A percentile compares a stretch with the other conserved stretches of the same genome.
Conservation (phyloP, 2,329 filamentous ascomycete species). For the Colletotrichum sp. region DNA sequence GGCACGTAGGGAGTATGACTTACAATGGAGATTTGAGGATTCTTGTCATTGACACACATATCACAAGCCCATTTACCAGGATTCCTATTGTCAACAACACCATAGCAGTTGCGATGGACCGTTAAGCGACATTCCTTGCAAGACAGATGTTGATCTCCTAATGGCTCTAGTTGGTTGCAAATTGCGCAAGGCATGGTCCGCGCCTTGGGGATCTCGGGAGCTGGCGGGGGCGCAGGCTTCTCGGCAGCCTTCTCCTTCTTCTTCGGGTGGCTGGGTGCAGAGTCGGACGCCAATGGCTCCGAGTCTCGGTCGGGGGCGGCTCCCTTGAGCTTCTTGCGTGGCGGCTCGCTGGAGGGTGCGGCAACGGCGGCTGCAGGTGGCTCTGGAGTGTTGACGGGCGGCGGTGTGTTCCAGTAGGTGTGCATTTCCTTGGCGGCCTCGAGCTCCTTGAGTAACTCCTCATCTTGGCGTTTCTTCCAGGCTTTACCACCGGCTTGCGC, state of each 20-base stretch:
- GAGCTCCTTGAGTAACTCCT: constrained; percentile 83
- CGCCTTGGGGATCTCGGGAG: constrained; percentile 79
- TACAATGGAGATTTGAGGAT: constrained; percentile 89
- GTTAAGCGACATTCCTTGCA: constrained; percentile 90
- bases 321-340: constrained; percentile 69
- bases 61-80: constrained; percentile 91
- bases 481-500: constrained; percentile 78
- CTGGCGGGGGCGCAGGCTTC: constrained; percentile 68
- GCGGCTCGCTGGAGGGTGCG: constrained; percentile 52
- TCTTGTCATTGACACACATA: constrained; percentile 94
- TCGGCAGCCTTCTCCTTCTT: constrained; percentile 65
- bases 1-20: constrained; percentile 33
- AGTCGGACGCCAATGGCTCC: constrained; percentile 52
- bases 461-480: constrained; percentile 88
- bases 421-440: constrained; percentile 68
- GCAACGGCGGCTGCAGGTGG: constrained; percentile 33
- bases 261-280: constrained; percentile 46
- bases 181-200: constrained; percentile 83
- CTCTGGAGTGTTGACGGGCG: constrained; percentile 31
- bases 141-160: constrained; percentile 73
- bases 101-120: constrained; percentile 92
- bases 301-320: constrained; percentile 52
- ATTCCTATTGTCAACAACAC: constrained; percentile 73
- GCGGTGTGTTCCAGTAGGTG: constrained; percentile 43
- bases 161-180: constrained; percentile 76